Percentiles rank a stretch among this genome's conserved stretches.
Conservation (phyloP, 345 rosid species). For the Draba incana region DNA sequence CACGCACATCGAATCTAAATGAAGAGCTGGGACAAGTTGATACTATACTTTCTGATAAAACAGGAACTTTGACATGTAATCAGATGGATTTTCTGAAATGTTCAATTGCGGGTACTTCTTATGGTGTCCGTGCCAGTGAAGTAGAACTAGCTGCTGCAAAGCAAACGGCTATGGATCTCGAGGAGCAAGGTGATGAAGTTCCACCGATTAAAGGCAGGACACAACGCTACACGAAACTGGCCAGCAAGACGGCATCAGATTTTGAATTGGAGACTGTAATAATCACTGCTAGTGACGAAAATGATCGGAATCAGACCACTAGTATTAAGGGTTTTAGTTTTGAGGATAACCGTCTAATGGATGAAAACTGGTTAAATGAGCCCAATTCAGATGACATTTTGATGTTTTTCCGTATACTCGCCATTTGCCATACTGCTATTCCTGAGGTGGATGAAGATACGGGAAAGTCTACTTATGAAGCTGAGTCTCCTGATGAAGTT, state of each 20-base stretch:
- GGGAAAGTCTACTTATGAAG: slow-evolving; percentile 66
- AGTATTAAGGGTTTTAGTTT: slow-evolving; percentile 68
- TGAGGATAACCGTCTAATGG: slow-evolving; percentile 62
- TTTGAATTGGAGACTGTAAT: slow-evolving; percentile 80
- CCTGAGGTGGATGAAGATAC: slow-evolving; percentile 56
- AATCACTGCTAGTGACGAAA: slow-evolving; percentile 59
- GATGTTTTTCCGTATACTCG: slow-evolving; percentile 72
- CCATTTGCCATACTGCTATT: slow-evolving; percentile 75
- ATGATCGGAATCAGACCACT: slow-evolving; percentile 34
- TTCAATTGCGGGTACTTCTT: slow-evolving; percentile 73
- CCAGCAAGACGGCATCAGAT: slow-evolving; percentile 47
- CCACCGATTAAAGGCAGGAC: slow-evolving; percentile 22
- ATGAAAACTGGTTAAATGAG: slow-evolving; percentile 55
- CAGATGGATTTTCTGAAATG: slow-evolving; percentile 86
- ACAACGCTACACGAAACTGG: slow-evolving; percentile 36
- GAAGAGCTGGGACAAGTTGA: slow-evolving; percentile 87
- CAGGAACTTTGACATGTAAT: slow-evolving; percentile 85
- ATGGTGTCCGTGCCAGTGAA: slow-evolving; percentile 61
- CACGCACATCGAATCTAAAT: slow-evolving; percentile 74
- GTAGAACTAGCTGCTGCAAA: slow-evolving; percentile 68
- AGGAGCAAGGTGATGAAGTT: slow-evolving; percentile 43
- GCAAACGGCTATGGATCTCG: slow-evolving; percentile 56
- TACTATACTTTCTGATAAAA: slow-evolving; percentile 74
- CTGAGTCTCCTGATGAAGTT: slow-evolving; percentile 89
- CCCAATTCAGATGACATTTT: slow-evolving; percentile 49